Evolutionary conservation across 1,139 yeast species (phyloP).

Genomic region (Sugiyamaella grinbergsii): DNA sequence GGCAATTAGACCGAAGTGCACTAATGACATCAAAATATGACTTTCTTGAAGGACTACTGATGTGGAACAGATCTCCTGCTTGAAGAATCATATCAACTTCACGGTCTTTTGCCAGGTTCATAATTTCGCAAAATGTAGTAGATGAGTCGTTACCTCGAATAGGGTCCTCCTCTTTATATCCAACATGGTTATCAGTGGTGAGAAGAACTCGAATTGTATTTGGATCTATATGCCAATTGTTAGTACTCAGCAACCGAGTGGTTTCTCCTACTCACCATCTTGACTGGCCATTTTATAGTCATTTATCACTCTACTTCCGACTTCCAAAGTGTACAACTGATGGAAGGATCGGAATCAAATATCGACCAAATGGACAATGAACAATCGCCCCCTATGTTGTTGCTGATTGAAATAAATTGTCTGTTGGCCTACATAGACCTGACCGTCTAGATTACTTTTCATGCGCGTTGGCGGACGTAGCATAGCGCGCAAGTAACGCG

Average conservation of each 20-base stretch:
- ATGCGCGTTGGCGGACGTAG: too few species aligned
- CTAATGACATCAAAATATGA: conserved; percentile 83
- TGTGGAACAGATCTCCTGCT: conserved; percentile 91
- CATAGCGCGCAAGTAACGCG: too few species aligned
- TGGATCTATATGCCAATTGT: conserved; percentile 11
- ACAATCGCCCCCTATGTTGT: too few species aligned
- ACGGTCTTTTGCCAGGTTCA: conserved; percentile 65
- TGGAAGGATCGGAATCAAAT: too few species aligned
- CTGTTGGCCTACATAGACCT: background rate
- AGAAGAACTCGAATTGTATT: conserved; percentile 75
- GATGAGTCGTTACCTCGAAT: conserved; percentile 90
- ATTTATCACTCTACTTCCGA: too few species aligned
- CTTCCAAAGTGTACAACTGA: too few species aligned
- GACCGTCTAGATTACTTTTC: too few species aligned
- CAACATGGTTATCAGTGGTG: conserved; percentile 97
- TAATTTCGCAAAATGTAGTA: conserved; percentile 81
- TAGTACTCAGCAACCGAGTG: background rate
- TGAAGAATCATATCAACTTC: conserved; percentile 88
- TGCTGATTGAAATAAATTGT: too few species aligned
- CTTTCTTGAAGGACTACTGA: conserved; percentile 85
- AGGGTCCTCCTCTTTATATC: conserved; percentile 87
- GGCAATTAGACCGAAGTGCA: conserved; percentile 67
- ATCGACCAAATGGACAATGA: too few species aligned
- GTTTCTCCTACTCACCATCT: background rate
- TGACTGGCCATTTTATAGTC: too few species aligned